Evolutionary conservation across 2,329 filamentous ascomycete species (phyloP).

Genomic region (Fusarium coffeatum): DNA sequence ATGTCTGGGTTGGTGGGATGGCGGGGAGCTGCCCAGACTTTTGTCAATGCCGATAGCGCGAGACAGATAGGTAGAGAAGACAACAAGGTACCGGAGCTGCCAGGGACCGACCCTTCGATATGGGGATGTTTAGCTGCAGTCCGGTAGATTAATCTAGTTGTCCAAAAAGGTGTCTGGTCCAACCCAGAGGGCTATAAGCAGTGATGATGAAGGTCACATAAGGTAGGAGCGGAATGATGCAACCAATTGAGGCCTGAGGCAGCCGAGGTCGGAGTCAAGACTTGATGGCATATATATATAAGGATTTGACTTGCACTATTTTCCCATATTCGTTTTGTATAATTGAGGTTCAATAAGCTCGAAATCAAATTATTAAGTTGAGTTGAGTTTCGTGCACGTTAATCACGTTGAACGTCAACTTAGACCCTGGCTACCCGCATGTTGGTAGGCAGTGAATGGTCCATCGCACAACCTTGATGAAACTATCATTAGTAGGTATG

Average conservation of each 20-base stretch:
- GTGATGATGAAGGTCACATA: constrained; percentile 31
- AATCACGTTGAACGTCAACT: not conserved
- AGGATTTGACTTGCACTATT: not conserved
- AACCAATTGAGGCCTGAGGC: constrained; percentile 47
- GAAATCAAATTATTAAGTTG: not conserved
- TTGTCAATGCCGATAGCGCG: constrained; percentile 14
- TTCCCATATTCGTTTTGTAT: not conserved
- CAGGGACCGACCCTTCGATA: constrained; percentile 10
- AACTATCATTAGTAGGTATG: not conserved
- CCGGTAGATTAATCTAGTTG: constrained; percentile 15
- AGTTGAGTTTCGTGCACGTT: not conserved
- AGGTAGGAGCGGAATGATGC: constrained; percentile 44
- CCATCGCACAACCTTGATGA: not conserved
- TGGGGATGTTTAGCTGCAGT: constrained; percentile 16
- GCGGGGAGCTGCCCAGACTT: constrained; percentile 37
- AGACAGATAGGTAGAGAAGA: constrained; percentile 9
- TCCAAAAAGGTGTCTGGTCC: constrained; percentile 14
- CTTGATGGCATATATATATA: not conserved
- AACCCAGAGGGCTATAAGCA: constrained; percentile 19
- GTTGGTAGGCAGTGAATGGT: not conserved
- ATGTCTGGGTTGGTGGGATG: constrained; percentile 38
- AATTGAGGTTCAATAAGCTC: not conserved
- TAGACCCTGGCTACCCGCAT: not conserved
- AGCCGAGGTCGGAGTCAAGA: constrained; percentile 42
- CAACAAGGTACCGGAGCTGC: constrained; percentile 38